Conservation (phyloP, 2,329 filamentous ascomycete genomes). For the Nemania sp. region DNA sequence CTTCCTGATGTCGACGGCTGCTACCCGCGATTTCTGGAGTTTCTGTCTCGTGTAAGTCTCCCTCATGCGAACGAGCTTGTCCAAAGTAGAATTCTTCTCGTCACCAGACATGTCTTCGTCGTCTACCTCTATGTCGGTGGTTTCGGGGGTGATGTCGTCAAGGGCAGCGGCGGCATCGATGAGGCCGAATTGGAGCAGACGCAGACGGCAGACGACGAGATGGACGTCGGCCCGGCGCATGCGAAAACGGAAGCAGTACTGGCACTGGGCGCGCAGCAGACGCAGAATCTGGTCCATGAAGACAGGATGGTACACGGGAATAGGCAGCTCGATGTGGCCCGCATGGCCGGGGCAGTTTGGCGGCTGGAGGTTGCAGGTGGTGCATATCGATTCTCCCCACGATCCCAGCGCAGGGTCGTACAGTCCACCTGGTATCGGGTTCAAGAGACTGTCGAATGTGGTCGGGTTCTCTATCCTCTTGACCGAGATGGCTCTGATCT, state of each 20-base stretch:
- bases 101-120: conserved; percentile 58
- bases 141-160: conserved; percentile 45
- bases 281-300: conserved; percentile 92
- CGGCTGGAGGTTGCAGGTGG: conserved; percentile 86
- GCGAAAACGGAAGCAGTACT: conserved; percentile 87
- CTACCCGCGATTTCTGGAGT: conserved; percentile 62
- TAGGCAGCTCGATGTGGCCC: conserved; percentile 92
- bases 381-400: conserved; percentile 82
- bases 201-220: conserved; percentile 80
- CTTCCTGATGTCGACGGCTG: conserved; percentile 53
- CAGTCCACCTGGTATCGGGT: conserved; percentile 86
- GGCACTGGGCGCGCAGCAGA: conserved; percentile 82
- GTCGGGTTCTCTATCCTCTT: conserved; percentile 90
- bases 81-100: conserved; percentile 59
- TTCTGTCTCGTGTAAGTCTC: conserved; percentile 72
- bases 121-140: conserved; percentile 45
- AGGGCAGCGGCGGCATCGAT: conserved; percentile 57
- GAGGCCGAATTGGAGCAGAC: conserved; percentile 82
- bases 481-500: conserved; percentile 88
- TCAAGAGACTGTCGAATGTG: conserved; percentile 91
- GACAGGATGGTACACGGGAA: conserved; percentile 92
- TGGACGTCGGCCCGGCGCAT: conserved; percentile 77
- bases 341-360: conserved; percentile 87
- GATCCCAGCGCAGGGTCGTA: conserved; percentile 92
- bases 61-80: conserved; percentile 56